Conservation (phyloP, 1,284 basidiomycete species). For the Leccinum griseonigrum region DNA sequence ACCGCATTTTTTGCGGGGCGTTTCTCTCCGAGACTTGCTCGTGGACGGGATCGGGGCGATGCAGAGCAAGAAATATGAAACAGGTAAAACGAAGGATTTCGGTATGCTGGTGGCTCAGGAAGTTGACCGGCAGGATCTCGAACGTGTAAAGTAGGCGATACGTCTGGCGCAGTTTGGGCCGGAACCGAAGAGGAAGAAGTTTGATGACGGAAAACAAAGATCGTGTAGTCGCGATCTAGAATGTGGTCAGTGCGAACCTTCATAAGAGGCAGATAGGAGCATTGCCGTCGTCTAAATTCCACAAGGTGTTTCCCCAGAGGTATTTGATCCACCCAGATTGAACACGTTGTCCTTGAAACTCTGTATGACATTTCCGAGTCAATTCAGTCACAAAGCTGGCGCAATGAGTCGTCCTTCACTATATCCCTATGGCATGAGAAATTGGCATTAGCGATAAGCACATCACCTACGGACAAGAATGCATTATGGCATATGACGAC, state of each 20-base stretch:
- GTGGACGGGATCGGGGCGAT: constrained; percentile 22
- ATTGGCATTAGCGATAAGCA: background rate
- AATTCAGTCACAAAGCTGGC: constrained; percentile 65
- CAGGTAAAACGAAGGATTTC: constrained; percentile 68
- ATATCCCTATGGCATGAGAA: constrained; percentile 7
- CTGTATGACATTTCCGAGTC: constrained; percentile 56
- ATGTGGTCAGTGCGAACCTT: background rate
- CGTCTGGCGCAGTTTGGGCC: constrained; percentile 10
- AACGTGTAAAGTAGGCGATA: constrained; percentile 58
- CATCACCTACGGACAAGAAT: constrained; percentile 54
- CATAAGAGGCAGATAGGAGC: background rate
- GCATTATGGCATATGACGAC: constrained; percentile 68
- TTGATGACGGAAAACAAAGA: constrained; percentile 65
- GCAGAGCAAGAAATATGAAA: constrained; percentile 38
- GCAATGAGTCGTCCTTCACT: constrained; percentile 68
- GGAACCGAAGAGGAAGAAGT: constrained; percentile 34
- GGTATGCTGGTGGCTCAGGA: constrained; percentile 59
- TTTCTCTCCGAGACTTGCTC: constrained; percentile 41
- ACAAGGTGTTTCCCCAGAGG: constrained; percentile 66
- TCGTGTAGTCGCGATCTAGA: constrained; percentile 75
- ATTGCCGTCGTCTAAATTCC: constrained; percentile 78
- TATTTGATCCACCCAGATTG: constrained; percentile 80
- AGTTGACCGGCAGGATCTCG: constrained; percentile 59
- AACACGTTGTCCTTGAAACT: constrained; percentile 56
- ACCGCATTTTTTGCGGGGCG: constrained; percentile 12